These are phyloP conservation scores for Williopsis jadinii DNA, from an alignment of 1,139 yeast species.

Conservation along the genomic window DNA sequence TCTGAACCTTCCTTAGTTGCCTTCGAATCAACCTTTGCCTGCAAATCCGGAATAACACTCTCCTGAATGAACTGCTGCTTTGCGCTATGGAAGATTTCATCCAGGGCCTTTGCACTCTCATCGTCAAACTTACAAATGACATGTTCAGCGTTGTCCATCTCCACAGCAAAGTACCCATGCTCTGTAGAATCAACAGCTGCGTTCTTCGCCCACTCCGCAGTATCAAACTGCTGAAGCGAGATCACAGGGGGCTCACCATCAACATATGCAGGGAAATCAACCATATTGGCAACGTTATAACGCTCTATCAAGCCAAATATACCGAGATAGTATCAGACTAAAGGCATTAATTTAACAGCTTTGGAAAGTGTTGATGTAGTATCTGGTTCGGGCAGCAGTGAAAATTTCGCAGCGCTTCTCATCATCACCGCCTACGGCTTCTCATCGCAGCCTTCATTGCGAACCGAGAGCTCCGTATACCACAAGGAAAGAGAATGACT, in stretches of 20 bases:
- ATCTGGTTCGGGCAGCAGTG: no score
- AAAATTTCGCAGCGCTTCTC: no score
- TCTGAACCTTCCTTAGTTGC: not conserved
- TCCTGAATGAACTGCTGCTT: slow-evolving; percentile 24
- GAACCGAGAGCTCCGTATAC: not conserved
- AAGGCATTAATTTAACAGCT: no score
- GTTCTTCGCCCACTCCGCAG: slow-evolving; percentile 45
- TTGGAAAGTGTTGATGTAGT: no score
- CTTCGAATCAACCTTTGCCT: not conserved
- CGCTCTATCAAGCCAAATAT: no score
- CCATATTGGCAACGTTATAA: no score
- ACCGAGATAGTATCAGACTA: no score
- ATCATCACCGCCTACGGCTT: no score
- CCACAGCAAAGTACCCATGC: slow-evolving; percentile 36
- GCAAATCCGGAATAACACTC: slow-evolving; percentile 1
- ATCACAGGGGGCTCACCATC: slow-evolving; percentile 44
- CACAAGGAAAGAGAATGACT: slow-evolving; percentile 6
- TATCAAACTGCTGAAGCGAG: slow-evolving; percentile 39
- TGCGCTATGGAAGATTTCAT: slow-evolving; percentile 42
- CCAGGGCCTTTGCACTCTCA: slow-evolving; percentile 32
- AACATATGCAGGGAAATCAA: slow-evolving; percentile 31
- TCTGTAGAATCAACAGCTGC: slow-evolving; percentile 42
- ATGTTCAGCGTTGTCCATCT: slow-evolving; percentile 38
- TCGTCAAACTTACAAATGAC: slow-evolving; percentile 37
- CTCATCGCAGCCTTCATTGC: no score